These are phyloP conservation scores for Fistulinella staudtii DNA, from an alignment of 1,284 basidiomycete genomes.

Conservation along the genomic window DNA sequence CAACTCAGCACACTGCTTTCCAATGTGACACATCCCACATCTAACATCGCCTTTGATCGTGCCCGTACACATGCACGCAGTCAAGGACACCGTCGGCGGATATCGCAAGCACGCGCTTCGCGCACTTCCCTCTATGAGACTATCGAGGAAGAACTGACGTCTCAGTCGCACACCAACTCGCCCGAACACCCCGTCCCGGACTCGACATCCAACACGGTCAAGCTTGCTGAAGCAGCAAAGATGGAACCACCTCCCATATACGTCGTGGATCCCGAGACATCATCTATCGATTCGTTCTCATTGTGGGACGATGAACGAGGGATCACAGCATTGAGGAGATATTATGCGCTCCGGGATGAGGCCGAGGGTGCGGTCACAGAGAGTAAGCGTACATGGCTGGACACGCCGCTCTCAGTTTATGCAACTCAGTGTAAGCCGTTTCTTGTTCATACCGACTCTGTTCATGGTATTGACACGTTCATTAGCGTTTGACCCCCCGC, in stretches of 20 bases:
- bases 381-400: conserved; percentile 61
- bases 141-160: conserved; percentile 64
- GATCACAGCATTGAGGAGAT: conserved; percentile 57
- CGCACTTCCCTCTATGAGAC: conserved; percentile 72
- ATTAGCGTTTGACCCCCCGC: conserved; percentile 68
- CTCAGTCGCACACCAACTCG: conserved; percentile 34
- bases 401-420: conserved; percentile 70
- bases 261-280: conserved; percentile 54
- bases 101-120: conserved; percentile 59
- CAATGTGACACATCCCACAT: conserved; percentile 38
- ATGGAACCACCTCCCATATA: conserved; percentile 41
- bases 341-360: conserved; percentile 66
- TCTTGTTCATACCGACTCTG: not conserved
- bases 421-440: conserved; percentile 62
- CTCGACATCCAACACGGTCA: conserved; percentile 16
- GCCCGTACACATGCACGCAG: conserved; percentile 51
- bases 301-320: conserved; percentile 64
- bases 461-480: conserved; percentile 6
- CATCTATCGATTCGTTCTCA: conserved; percentile 42
- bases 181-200: conserved; percentile 1
- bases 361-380: conserved; percentile 63
- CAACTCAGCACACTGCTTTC: conserved; percentile 56
- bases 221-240: conserved; percentile 24
- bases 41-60: conserved; percentile 35
- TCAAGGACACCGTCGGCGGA: conserved; percentile 64